Base-by-base conservation (phyloP, 768 basidiomycete species). In the Paxillus rubicundulus region DNA sequence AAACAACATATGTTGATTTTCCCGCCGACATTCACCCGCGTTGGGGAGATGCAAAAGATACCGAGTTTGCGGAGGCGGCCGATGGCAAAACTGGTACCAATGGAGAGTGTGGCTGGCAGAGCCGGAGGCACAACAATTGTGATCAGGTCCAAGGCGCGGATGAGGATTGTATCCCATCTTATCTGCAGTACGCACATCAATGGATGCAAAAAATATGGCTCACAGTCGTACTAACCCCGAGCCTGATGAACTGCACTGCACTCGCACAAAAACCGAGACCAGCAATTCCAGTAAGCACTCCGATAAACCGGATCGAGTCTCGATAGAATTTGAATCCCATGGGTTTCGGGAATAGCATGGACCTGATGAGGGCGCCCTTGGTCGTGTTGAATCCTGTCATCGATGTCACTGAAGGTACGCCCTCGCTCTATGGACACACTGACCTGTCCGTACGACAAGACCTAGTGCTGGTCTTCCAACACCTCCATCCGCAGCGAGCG, bases 271-370 rank as follows among this genome's bases (percentile, higher is more conserved):
- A 99, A 2, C 96, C 97, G 20, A 95, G 66, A 12, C 83, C 84
- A 12, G 97, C 97, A 46, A 99, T 85, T n/a, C 90, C 82, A 18
- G 92, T 86, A 13, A 99, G 80, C 5, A 99, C 93, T 18, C 82
- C 79, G 48, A 98, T 97, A 70, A 99, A 99, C 55, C 87, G 76
- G 28, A 90, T 84, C 1, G 91, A 92, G 70, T 94, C 92, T 30
- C 87, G 85, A 72, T 98, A 98, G 72, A 99, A 98, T 69, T 97
- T 97, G 82, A 99, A 99, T 0, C 94, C 96, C 56, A 97, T 94
- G 0, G 96, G 95, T 65, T 97, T 98, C 0, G 97, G 97, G 74
- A 95, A 99, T 14, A 99, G 77, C 96, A 99, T 99, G 0, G 96
- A 98, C 20, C 97, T 81, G 20, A 98, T 84, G 20, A 99, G 75